These are phyloP conservation scores for Solanum dulcamara DNA, from an alignment of 257 asterid genomes.

Conservation along the genomic window DNA sequence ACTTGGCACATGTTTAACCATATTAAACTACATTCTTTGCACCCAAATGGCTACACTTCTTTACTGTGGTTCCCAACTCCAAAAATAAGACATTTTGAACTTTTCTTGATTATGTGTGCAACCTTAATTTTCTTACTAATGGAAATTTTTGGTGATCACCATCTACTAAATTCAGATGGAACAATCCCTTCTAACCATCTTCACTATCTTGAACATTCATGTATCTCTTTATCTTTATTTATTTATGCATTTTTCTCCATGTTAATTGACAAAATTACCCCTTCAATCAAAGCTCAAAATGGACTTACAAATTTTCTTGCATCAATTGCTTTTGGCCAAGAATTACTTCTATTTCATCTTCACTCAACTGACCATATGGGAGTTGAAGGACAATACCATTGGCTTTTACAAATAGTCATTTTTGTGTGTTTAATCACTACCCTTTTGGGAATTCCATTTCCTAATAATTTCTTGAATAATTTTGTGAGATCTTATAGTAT, in stretches of 20 bases:
- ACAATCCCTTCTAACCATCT: neutral
- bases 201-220: neutral
- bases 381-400: neutral
- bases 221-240: neutral
- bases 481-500: neutral
- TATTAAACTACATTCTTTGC: neutral
- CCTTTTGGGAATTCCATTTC: neutral
- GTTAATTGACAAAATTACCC: neutral
- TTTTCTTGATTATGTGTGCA: neutral
- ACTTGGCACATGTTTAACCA: neutral
- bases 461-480: neutral
- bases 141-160: neutral
- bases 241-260: neutral
- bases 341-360: neutral
- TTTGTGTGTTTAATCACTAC: neutral
- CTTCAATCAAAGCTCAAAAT: neutral
- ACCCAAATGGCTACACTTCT: neutral
- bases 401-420: neutral
- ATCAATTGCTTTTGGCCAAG: neutral
- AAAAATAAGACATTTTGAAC: neutral
- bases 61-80: neutral
- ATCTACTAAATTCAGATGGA: neutral
- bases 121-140: neutral
- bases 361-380: neutral
- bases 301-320: neutral